Evolutionary conservation across 371 early-diverging fungal species (phyloP).

Genomic region (Syncephalastrum sp.): DNA sequence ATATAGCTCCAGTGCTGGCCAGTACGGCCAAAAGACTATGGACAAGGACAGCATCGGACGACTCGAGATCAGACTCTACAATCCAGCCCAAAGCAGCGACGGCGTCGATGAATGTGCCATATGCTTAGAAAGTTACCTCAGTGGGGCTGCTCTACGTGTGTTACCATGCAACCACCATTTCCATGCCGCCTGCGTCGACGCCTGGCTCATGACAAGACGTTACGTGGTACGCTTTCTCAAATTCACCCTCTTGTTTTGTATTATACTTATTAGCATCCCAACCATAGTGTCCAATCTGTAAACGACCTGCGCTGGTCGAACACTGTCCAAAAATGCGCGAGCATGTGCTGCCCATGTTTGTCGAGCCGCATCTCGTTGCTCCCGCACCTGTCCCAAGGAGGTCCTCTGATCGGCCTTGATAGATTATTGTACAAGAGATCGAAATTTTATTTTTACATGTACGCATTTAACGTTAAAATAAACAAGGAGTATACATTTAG

Average conservation of each 20-base stretch:
- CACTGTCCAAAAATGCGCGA: too few species aligned
- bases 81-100: constrained; percentile 45
- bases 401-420: too few species aligned
- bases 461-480: too few species aligned
- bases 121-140: constrained; percentile 87
- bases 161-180: constrained; percentile 91
- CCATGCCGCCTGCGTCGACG: constrained; percentile 89
- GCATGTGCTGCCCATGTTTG: too few species aligned
- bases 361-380: too few species aligned
- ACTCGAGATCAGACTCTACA: constrained; percentile 61
- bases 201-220: constrained; percentile 76
- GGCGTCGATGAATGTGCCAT: constrained; percentile 85
- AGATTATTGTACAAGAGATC: too few species aligned
- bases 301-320: constrained; percentile 25
- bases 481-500: constrained; percentile 9
- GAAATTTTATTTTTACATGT: too few species aligned
- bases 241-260: background rate
- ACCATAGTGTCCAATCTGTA: constrained; percentile 75
- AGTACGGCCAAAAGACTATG: constrained; percentile 61
- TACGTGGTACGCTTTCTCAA: constrained; percentile 55
- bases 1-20: constrained; percentile 60
- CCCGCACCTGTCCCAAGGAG: too few species aligned
- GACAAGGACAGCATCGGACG: constrained; percentile 64
- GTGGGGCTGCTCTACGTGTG: constrained; percentile 72
- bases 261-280: background rate